Evolutionary conservation across 805 yeast genomes (phyloP).

Genomic region (Spathaspora sp.): DNA sequence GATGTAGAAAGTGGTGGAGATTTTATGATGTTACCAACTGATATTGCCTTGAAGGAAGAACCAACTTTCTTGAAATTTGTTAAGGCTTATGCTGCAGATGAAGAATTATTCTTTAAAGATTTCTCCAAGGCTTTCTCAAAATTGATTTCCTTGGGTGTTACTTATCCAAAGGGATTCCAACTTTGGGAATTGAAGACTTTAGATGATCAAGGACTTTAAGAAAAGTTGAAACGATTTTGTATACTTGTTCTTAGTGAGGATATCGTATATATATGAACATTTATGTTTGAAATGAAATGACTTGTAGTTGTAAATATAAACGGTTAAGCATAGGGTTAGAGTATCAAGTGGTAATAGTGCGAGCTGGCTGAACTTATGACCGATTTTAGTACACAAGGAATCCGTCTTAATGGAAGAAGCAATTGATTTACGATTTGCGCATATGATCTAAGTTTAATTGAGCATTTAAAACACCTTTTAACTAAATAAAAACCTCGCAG

Average conservation of each 20-base stretch:
- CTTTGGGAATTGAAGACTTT: slow-evolving; percentile 58
- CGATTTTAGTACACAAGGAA: too few relatives aligned
- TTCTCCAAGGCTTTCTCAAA: slow-evolving; percentile 43
- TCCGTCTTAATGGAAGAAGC: too few relatives aligned
- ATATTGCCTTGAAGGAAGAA: slow-evolving; percentile 50
- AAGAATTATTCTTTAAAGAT: slow-evolving; percentile 46
- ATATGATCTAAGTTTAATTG: too few relatives aligned
- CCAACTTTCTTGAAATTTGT: slow-evolving; percentile 41
- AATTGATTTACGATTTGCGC: too few relatives aligned
- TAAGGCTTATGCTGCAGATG: slow-evolving; percentile 47
- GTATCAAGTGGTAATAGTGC: too few relatives aligned
- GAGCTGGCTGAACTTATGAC: too few relatives aligned
- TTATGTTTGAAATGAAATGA: not conserved
- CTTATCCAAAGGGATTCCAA: slow-evolving; percentile 48
- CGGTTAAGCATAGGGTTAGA: too few relatives aligned
- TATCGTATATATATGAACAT: not conserved
- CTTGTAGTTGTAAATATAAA: too few relatives aligned
- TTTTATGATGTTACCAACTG: slow-evolving; percentile 59
- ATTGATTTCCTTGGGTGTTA: slow-evolving; percentile 42
- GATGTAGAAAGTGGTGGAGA: slow-evolving; percentile 35
- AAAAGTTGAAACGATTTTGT: not conserved
- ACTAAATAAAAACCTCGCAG: too few relatives aligned
- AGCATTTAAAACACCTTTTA: too few relatives aligned
- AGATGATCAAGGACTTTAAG: slow-evolving; percentile 54
- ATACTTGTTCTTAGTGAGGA: not conserved